A percentile compares a stretch with the other conserved stretches of the same genome.
phyloP scores from a whole-genome alignment of 2,329 filamentous ascomycete genomes.

The Chaetomium globosum region DNA sequence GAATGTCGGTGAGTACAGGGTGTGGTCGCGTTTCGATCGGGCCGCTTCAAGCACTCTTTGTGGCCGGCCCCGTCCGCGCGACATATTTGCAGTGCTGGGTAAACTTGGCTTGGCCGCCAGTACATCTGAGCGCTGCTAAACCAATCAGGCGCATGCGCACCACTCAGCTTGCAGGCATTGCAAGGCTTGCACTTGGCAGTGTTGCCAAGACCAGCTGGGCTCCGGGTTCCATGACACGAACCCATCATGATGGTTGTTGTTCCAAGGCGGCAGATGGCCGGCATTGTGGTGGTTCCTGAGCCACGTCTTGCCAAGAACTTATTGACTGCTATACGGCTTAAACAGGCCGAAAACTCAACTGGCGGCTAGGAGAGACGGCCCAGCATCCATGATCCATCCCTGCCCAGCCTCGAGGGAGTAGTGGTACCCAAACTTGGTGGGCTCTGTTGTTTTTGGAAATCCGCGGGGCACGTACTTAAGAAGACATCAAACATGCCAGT shows the following conservation, averaged over 20 bases:
- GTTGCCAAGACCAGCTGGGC: not conserved
- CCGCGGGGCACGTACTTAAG: not conserved
- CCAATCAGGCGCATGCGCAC: not conserved
- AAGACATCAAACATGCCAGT: not conserved
- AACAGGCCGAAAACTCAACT: not conserved
- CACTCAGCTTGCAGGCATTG: not conserved
- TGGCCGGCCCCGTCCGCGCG: not conserved
- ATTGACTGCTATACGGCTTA: not conserved
- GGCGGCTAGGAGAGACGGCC: not conserved
- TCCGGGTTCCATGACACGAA: not conserved
- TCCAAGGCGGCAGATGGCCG: too few relatives aligned
- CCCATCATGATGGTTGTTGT: not conserved
- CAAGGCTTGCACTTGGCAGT: not conserved
- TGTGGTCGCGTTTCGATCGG: not conserved
- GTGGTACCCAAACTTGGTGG: not conserved
- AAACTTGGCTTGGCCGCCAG: not conserved
- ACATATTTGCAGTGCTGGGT: not conserved
- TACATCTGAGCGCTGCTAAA: not conserved
- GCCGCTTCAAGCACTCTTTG: not conserved
- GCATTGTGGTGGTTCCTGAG: too few relatives aligned
- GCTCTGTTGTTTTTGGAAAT: not conserved
- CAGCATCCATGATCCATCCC: not conserved
- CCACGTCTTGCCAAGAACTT: not conserved
- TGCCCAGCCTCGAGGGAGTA: not conserved
- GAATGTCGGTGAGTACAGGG: not conserved